These are phyloP conservation scores for Antitrichia curtipendula DNA, from an alignment of 225 moss, liverwort and hornwort genomes.

Conservation along the genomic window DNA sequence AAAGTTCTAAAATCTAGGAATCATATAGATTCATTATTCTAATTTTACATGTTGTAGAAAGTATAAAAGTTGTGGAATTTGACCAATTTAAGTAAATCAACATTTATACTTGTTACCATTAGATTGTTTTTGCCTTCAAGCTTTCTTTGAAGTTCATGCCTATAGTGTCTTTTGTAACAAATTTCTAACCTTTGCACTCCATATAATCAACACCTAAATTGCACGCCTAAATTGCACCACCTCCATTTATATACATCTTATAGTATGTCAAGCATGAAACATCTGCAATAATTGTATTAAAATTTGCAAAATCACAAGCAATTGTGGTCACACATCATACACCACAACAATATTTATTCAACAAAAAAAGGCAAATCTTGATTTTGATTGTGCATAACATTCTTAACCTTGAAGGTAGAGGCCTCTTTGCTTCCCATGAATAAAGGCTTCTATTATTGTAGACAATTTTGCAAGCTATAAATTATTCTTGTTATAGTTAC, in stretches of 20 bases:
- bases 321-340: not conserved
- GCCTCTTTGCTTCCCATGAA: too few species aligned
- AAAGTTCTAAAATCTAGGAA: not conserved
- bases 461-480: too few species aligned
- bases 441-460: too few species aligned
- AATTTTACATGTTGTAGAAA: accelerated
- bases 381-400: not conserved
- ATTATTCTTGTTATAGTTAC: too few species aligned
- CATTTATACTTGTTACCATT: not conserved
- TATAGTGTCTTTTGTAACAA: accelerated
- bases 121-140: accelerated
- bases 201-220: too few species aligned
- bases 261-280: accelerated
- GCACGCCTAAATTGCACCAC: too few species aligned
- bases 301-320: not conserved
- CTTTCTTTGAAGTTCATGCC: not conserved
- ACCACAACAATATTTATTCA: accelerated
- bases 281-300: too few species aligned
- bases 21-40: not conserved
- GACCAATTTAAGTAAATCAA: not conserved
- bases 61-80: not conserved
- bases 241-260: not conserved
- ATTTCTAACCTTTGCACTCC: not conserved
- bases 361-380: accelerated
- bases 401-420: not conserved